phyloP scores from a whole-genome alignment of 495 filamentous ascomycete species.

The Podospora pseudoanserina region DNA sequence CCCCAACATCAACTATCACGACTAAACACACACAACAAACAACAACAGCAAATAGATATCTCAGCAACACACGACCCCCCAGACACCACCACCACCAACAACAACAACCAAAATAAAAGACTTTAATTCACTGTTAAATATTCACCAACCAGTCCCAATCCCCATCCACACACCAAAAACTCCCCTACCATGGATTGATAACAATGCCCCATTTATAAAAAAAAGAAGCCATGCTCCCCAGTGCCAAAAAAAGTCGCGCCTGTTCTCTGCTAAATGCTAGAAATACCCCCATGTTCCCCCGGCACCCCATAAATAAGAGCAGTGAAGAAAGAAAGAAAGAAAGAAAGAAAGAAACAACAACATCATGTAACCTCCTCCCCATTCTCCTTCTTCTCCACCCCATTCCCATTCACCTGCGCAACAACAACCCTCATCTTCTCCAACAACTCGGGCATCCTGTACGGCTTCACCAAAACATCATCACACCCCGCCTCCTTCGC shows the following conservation, averaged over 20 bases:
- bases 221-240: no score
- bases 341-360: background rate
- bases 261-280: no score
- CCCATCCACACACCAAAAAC: no score
- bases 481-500: constrained; percentile 60
- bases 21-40: background rate
- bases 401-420: background rate
- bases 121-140: no score
- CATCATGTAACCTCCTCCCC: background rate
- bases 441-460: constrained; percentile 44
- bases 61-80: background rate
- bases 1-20: background rate
- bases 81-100: background rate
- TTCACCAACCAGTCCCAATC: no score
- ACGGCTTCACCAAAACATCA: constrained; percentile 46
- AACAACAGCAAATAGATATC: background rate
- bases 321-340: background rate
- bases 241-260: no score
- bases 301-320: background rate
- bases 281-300: background rate
- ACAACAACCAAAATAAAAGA: background rate
- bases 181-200: no score
- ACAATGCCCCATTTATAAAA: no score
- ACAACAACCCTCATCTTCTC: constrained; percentile 49
- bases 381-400: background rate